Conservation (phyloP, 169 alveolate species). For the Plasmodium billcollinsi region DNA sequence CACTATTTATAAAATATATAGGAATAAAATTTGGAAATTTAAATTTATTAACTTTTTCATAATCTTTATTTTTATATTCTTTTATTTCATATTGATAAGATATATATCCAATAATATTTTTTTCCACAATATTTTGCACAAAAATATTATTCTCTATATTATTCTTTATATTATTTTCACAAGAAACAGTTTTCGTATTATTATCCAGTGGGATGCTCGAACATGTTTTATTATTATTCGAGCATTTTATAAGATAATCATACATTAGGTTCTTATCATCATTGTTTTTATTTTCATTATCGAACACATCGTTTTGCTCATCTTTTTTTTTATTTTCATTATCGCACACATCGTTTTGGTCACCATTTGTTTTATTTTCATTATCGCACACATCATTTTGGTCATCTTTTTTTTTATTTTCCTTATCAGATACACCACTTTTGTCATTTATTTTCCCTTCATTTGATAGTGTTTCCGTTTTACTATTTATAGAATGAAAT, state of each 20-base stretch:
- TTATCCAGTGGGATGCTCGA: not conserved
- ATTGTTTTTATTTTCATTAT: not conserved
- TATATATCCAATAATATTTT: conserved; percentile 38
- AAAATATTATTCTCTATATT: not conserved
- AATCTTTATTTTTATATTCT: conserved; percentile 11
- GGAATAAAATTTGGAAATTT: conserved; percentile 49
- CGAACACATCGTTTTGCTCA: not conserved
- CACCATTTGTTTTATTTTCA: not conserved
- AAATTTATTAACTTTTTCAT: not conserved
- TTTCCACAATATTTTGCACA: not conserved
- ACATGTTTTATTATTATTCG: not conserved
- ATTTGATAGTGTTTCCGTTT: not conserved
- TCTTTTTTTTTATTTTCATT: not conserved
- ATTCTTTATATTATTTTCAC: not conserved
- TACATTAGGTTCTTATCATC: not conserved
- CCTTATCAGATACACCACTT: not conserved
- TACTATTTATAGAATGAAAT: conserved; percentile 20
- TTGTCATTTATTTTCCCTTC: not conserved
- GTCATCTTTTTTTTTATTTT: not conserved
- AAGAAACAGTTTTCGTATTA: no score
- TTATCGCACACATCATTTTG: not conserved
- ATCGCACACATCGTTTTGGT: not conserved
- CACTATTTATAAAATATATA: conserved; percentile 36
- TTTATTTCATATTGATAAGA: conserved; percentile 44
- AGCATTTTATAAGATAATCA: not conserved